These are phyloP conservation scores for Wickerhamiella hasegawae DNA, from an alignment of 805 yeast species.

Conservation along the genomic window DNA sequence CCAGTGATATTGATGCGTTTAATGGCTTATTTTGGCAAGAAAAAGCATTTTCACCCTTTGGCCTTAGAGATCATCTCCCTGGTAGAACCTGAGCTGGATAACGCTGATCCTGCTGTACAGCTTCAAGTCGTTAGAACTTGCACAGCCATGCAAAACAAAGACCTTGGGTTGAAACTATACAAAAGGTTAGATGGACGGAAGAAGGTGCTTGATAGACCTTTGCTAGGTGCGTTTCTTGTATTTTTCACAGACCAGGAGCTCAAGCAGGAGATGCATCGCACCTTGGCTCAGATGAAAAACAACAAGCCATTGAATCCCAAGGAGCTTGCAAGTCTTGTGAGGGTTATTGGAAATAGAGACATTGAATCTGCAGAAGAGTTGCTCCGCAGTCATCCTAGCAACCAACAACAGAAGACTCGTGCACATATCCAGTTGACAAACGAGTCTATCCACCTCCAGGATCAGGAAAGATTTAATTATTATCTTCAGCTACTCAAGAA, in stretches of 20 bases:
- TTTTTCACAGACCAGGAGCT: no score
- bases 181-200: no score
- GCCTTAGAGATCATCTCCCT: background rate
- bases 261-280: no score
- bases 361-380: background rate
- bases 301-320: no score
- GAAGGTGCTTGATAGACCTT: background rate
- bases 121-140: background rate
- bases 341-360: background rate
- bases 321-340: background rate
- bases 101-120: background rate
- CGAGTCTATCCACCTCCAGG: constrained; percentile 7
- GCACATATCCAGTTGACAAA: constrained; percentile 8
- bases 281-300: no score
- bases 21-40: background rate
- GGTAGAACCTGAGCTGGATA: background rate
- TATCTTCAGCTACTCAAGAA: background rate
- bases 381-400: background rate
- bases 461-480: background rate
- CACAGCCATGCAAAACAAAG: background rate
- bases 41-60: background rate
- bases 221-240: background rate
- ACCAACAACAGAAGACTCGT: constrained; percentile 1
- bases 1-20: background rate
- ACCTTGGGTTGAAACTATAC: no score